Evolutionary conservation across 73 alveolate genomes (phyloP), one percentile per base, ranked within the genome.

Genomic region (Paramecium caudatum): DNA sequence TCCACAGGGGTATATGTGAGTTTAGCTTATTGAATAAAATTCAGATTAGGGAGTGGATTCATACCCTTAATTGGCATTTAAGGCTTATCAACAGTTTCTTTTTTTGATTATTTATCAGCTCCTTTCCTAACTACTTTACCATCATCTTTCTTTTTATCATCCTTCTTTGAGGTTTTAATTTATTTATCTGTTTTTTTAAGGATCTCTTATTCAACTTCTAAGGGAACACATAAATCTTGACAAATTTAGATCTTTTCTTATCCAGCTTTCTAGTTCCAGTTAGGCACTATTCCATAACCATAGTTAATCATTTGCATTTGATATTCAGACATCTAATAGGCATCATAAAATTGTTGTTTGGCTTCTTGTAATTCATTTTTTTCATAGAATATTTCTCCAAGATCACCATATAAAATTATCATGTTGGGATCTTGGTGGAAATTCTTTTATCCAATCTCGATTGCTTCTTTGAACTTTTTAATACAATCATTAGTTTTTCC

Each of bases 51-150:
- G 12, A 36, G n/a, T 33, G 25, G 33, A 50, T 47, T 83, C 5
- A 55, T 13, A 30, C 61, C 43, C 10, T 55, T 55, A 16, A 30
- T 55, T n/a, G 69, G 69, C 46, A 83, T 50, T 37, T 13, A 3
- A 15, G 82, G 85, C 61, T 83, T 83, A 36, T 55, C 82, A 33
- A 39, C 48, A 49, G 82, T 65, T 32, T 83, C 61, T 3, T 55
- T 69, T 55, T 83, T 69, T 55, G 62, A 47, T n/a, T 55, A 68
- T 46, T 83, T 83, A 61, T 36, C 91, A 5, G 86, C 86, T 16
- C 91, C 91, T 39, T 83, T 83, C 55, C 68, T 83, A 6, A 36
- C 91, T 5, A 47, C 91, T 19, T 83, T 83, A 30, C 85, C 85
- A 34, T 83, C 91, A 39, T 83, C 91, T 61, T 83, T 83, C 6